Conservation (phyloP, 306 rosid species). For the Lablab purpureus region DNA sequence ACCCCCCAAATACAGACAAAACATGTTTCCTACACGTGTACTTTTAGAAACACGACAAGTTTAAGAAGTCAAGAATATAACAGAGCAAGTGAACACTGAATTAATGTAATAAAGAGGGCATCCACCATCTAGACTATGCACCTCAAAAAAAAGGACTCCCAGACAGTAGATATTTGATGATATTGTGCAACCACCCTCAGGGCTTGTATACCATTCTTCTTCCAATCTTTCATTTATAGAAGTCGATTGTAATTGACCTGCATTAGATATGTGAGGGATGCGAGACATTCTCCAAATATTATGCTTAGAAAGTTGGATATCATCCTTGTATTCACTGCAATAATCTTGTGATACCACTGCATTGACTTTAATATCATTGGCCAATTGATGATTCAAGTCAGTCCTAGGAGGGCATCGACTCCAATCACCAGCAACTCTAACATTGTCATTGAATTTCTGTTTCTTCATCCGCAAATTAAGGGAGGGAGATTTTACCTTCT, state of each 20-base stretch:
- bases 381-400: slow-evolving; percentile 44
- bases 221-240: slow-evolving; percentile 61
- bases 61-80: slow-evolving; percentile 34
- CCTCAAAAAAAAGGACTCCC: slow-evolving; percentile 91
- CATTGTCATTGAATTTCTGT: slow-evolving; percentile 58
- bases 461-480: slow-evolving; percentile 56
- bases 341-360: slow-evolving; percentile 46
- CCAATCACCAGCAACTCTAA: slow-evolving; percentile 49
- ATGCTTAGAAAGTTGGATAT: slow-evolving; percentile 39
- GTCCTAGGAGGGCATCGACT: slow-evolving; percentile 54
- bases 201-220: slow-evolving; percentile 78
- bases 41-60: slow-evolving; percentile 7
- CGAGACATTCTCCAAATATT: slow-evolving; percentile 49
- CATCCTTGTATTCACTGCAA: slow-evolving; percentile 44
- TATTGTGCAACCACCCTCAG: slow-evolving; percentile 67
- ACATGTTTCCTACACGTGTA: slow-evolving; percentile 11
- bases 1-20: neutral
- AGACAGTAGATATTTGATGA: slow-evolving; percentile 78
- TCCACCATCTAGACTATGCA: slow-evolving; percentile 47
- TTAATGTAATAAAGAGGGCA: slow-evolving; percentile 18
- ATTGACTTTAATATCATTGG: slow-evolving; percentile 47
- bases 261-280: slow-evolving; percentile 50
- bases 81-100: slow-evolving; percentile 32
- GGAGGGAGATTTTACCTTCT: slow-evolving; percentile 50
- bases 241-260: slow-evolving; percentile 47